Conservation (phyloP, 2,329 filamentous ascomycete genomes). For the Nothophaeocryptopus gaeumannii region DNA sequence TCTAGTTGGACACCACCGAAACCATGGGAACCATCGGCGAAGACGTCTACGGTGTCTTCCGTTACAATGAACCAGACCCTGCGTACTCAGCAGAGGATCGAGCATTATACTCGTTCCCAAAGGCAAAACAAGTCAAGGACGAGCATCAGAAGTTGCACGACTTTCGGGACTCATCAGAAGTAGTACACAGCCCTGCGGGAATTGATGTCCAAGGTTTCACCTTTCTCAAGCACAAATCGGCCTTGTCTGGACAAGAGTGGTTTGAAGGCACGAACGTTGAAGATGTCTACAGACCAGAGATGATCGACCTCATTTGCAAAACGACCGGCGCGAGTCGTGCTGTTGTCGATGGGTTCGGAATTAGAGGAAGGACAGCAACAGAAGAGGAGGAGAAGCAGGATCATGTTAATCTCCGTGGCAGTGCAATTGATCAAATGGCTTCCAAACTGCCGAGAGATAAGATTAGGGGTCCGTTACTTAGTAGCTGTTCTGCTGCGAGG, state of each 20-base stretch:
- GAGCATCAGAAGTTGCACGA: slow-evolving; percentile 2
- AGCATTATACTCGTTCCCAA: slow-evolving; percentile 1
- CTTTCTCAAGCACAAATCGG: slow-evolving; percentile 1
- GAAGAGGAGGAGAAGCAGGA: not conserved
- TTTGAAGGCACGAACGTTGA: slow-evolving; percentile 5
- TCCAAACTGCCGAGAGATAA: not conserved
- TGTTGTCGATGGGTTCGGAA: not conserved
- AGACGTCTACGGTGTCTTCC: slow-evolving; percentile 3
- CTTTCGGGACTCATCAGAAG: not conserved
- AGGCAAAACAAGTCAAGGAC: slow-evolving; percentile 1
- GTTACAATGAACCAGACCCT: slow-evolving; percentile 2
- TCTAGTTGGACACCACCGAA: not conserved
- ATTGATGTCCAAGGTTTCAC: slow-evolving; percentile 8
- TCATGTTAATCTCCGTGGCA: slow-evolving; percentile 1
- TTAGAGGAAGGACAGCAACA: not conserved
- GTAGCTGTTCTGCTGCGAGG: not conserved
- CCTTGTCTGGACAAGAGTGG: not conserved
- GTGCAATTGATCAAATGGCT: not conserved
- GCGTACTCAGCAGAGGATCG: slow-evolving; percentile 4
- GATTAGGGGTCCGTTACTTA: not conserved
- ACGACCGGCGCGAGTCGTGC: slow-evolving; percentile 5
- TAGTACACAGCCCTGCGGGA: not conserved
- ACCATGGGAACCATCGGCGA: slow-evolving; percentile 1
- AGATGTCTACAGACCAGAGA: slow-evolving; percentile 1
- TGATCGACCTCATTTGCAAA: not conserved